Conservation (phyloP, 345 rosid species). For the Syzygium grande region DNA sequence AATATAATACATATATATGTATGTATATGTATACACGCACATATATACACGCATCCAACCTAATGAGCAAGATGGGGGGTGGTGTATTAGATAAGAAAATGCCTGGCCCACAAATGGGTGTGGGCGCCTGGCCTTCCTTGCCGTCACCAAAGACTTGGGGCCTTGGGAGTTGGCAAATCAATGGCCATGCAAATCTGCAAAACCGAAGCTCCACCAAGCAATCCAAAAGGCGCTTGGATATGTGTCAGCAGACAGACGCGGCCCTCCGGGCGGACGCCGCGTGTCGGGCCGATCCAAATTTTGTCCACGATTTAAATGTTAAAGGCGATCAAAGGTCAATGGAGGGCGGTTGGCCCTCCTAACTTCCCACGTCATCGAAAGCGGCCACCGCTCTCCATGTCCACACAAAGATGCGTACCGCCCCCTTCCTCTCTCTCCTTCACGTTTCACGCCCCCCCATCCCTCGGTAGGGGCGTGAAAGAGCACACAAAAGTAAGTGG, state of each 20-base stretch:
- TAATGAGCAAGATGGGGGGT: background rate
- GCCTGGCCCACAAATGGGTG: background rate
- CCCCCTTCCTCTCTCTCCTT: background rate
- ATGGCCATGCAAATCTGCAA: background rate
- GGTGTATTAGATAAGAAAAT: background rate
- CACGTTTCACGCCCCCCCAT: no score
- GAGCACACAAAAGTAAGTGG: no score
- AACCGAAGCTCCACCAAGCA: background rate
- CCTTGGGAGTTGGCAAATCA: background rate
- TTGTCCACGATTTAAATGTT: background rate
- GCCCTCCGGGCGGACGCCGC: background rate
- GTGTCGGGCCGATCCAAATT: background rate
- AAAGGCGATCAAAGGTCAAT: background rate
- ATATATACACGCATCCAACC: no score
- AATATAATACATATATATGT: background rate
- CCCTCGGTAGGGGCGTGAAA: no score
- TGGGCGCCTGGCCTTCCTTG: rapidly evolving
- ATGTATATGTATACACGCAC: rapidly evolving
- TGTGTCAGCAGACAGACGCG: background rate
- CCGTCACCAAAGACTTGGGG: background rate
- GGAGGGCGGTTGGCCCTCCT: background rate
- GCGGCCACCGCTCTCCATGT: background rate
- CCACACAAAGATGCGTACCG: background rate
- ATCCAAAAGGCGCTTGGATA: background rate
- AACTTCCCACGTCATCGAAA: background rate